phyloP scores from a whole-genome alignment of 2,329 filamentous ascomycete species.

The Zymoseptoria brevis region DNA sequence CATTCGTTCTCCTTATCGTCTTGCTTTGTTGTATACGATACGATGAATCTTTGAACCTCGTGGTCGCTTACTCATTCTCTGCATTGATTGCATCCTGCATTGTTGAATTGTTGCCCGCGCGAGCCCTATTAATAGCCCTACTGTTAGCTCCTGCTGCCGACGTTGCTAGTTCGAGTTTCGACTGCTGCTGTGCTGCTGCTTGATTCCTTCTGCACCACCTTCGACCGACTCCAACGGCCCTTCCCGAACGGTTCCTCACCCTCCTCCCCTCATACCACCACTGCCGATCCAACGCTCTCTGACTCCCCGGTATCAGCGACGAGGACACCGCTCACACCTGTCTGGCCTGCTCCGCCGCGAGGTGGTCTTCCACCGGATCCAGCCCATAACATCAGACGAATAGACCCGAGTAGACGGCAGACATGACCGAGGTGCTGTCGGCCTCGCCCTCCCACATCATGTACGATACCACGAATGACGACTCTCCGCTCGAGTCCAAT shows the following conservation, averaged over 20 bases:
- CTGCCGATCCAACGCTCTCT: background rate
- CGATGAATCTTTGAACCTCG: background rate
- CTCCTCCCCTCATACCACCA: background rate
- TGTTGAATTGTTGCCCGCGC: background rate
- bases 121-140: background rate
- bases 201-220: background rate
- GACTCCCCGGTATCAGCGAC: background rate
- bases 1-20: background rate
- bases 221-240: background rate
- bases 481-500: background rate
- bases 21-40: too few species aligned
- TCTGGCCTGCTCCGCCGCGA: background rate
- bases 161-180: background rate
- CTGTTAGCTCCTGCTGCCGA: background rate
- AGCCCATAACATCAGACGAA: background rate
- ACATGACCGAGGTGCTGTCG: conserved; percentile 16
- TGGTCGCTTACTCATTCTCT: background rate
- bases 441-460: conserved; percentile 1
- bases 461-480: background rate
- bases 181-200: background rate
- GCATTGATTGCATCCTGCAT: background rate
- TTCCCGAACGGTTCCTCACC: background rate
- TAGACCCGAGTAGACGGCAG: background rate
- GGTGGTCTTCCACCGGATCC: background rate
- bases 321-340: background rate